Evolutionary conservation across 306 rosid species (phyloP).

Genomic region (Corylus heterophylla): DNA sequence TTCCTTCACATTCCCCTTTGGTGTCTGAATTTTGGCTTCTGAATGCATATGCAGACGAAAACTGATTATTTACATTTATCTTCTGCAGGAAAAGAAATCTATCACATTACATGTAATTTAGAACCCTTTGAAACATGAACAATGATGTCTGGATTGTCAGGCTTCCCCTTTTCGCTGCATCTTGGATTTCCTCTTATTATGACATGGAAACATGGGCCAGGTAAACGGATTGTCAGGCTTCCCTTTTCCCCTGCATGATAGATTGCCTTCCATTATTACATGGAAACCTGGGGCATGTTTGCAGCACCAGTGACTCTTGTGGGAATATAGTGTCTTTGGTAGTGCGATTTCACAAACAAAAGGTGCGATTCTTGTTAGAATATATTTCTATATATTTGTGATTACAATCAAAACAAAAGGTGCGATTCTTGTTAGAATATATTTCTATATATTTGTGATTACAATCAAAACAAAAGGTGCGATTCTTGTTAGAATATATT

Average conservation of each 20-base stretch:
- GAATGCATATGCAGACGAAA: neutral
- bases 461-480: no score
- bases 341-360: no score
- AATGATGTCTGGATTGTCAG: neutral
- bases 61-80: neutral
- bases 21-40: no score
- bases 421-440: no score
- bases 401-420: no score
- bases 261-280: neutral
- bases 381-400: no score
- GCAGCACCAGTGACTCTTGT: neutral
- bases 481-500: no score
- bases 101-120: neutral
- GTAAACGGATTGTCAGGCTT: neutral
- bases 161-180: neutral
- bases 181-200: slow-evolving; percentile 1
- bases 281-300: neutral
- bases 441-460: no score
- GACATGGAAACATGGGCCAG: neutral
- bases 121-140: neutral
- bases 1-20: neutral
- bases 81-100: neutral
- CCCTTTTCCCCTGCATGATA: neutral
- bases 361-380: no score
- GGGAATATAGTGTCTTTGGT: neutral